phyloP scores from a whole-genome alignment of 768 basidiomycete species.

The Ramaria sp. region DNA sequence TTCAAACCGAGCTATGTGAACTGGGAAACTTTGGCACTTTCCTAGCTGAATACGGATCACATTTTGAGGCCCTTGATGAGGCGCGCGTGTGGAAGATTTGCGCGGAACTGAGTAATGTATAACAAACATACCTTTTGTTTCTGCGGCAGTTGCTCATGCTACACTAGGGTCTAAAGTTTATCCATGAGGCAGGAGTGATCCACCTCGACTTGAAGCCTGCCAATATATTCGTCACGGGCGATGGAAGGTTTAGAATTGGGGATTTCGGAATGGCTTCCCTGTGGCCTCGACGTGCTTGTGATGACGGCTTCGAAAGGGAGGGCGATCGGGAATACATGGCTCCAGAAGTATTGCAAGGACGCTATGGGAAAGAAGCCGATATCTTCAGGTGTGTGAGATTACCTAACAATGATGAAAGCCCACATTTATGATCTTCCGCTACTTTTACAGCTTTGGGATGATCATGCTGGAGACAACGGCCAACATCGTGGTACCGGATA shows the following conservation, averaged over 20 bases:
- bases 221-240: constrained; percentile 83
- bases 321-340: constrained; percentile 97
- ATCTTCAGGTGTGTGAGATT: constrained; percentile 73
- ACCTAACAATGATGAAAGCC: not conserved
- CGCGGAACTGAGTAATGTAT: constrained; percentile 79
- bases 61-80: constrained; percentile 80
- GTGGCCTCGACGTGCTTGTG: constrained; percentile 56
- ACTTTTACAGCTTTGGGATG: constrained; percentile 71
- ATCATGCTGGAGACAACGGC: constrained; percentile 90
- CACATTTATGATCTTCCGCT: not conserved
- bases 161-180: constrained; percentile 72
- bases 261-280: constrained; percentile 98
- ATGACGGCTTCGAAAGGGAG: constrained; percentile 72
- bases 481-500: constrained; percentile 95
- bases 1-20: constrained; percentile 91
- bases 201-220: constrained; percentile 97
- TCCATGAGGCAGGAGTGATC: constrained; percentile 80
- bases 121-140: constrained; percentile 20
- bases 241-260: constrained; percentile 90
- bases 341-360: constrained; percentile 86
- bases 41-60: constrained; percentile 82
- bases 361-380: constrained; percentile 89
- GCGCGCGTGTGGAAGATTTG: constrained; percentile 93
- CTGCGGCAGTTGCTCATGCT: not conserved
- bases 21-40: constrained; percentile 87